A percentile compares a stretch with the other conserved stretches of the same genome.
These are phyloP conservation scores for Saccharomycopsis guyanensis DNA, from an alignment of 805 yeast genomes.

Conservation along the genomic window DNA sequence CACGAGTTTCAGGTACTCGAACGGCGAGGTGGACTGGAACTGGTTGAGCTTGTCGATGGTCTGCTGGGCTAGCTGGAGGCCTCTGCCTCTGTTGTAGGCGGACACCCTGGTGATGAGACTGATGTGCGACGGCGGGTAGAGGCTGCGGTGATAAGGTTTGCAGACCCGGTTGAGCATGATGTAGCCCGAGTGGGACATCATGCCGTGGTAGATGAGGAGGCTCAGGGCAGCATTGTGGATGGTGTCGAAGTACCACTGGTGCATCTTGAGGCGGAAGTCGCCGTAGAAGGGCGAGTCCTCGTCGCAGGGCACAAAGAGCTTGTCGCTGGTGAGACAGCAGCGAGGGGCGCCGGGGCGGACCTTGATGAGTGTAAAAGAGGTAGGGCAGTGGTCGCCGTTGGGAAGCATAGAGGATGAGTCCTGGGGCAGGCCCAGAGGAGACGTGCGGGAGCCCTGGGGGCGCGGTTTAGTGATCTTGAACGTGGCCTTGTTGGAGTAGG, in stretches of 20 bases:
- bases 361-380: not conserved
- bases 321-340: not conserved
- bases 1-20: slow-evolving; percentile 1
- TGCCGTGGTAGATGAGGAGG: slow-evolving; percentile 2
- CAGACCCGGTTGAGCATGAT: not conserved
- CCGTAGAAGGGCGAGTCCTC: slow-evolving; percentile 1
- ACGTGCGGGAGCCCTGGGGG: not conserved
- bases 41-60: slow-evolving; percentile 2
- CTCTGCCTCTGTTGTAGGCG: not conserved
- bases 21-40: not conserved
- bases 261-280: slow-evolving; percentile 1
- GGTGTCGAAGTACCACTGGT: slow-evolving; percentile 4
- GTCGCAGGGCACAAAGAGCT: slow-evolving; percentile 1
- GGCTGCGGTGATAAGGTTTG: not conserved
- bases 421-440: too few species aligned
- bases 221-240: not conserved
- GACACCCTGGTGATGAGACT: not conserved
- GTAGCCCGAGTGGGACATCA: slow-evolving; percentile 8
- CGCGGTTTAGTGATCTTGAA: not conserved
- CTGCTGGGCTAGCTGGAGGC: slow-evolving; percentile 3
- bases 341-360: not conserved
- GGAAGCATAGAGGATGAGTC: not conserved
- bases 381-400: not conserved
- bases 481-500: not conserved
- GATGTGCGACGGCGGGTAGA: not conserved